These are phyloP conservation scores for Leishmania martiniquensis DNA, from an alignment of 208 protist genomes.

Conservation along the genomic window DNA sequence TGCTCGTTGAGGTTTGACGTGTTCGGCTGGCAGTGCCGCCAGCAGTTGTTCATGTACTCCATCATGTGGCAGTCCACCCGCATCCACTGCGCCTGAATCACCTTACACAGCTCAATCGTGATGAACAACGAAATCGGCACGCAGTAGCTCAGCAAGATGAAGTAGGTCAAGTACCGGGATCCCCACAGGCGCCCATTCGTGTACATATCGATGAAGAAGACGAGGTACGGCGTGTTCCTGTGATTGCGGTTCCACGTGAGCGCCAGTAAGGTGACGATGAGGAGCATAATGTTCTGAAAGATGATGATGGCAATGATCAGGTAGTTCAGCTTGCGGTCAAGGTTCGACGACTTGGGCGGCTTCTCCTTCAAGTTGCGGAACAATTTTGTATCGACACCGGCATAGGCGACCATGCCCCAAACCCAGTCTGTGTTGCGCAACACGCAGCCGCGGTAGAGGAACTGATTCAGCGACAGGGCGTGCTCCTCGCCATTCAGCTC, in stretches of 20 bases:
- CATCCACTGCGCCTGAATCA: constrained; percentile 92
- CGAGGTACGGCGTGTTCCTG: constrained; percentile 66
- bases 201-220: constrained; percentile 62
- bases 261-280: constrained; percentile 72
- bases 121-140: constrained; percentile 94
- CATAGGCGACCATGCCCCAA: constrained; percentile 94
- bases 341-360: constrained; percentile 86
- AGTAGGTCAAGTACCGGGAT: constrained; percentile 87
- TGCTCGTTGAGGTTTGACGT: constrained; percentile 95
- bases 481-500: constrained; percentile 55
- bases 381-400: constrained; percentile 93
- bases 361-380: constrained; percentile 89
- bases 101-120: constrained; percentile 92
- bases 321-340: constrained; percentile 88
- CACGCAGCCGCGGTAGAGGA: constrained; percentile 90
- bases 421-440: constrained; percentile 94
- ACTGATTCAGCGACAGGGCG: constrained; percentile 78
- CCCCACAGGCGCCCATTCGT: constrained; percentile 46
- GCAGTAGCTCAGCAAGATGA: constrained; percentile 90
- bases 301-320: constrained; percentile 79
- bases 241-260: constrained; percentile 62
- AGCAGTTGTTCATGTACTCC: constrained; percentile 70
- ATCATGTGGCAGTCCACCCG: constrained; percentile 82
- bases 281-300: constrained; percentile 73
- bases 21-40: constrained; percentile 77